Percentiles rank a stretch among this genome's conserved stretches.
Conservation (phyloP, 495 filamentous ascomycete genomes). For the Mytilinidion resinicola region DNA sequence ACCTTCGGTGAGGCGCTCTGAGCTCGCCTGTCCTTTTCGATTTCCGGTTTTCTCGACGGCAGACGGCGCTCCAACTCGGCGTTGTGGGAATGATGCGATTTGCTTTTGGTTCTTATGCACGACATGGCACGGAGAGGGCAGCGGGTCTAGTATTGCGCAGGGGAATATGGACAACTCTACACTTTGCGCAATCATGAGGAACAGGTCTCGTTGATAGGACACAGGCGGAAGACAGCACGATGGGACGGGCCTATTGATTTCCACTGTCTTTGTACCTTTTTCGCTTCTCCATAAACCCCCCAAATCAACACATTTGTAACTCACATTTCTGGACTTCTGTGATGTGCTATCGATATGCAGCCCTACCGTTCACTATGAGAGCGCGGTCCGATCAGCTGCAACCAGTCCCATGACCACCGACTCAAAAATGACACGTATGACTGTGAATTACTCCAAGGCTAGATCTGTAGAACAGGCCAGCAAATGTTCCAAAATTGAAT, state of each 20-base stretch:
- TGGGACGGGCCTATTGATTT: conserved; percentile 3
- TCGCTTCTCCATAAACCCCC: neutral
- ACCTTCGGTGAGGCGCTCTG: conserved; percentile 67
- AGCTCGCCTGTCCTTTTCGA: neutral
- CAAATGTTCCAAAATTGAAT: too few relatives aligned
- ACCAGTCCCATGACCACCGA: too few relatives aligned
- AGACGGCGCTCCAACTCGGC: neutral
- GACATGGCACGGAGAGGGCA: neutral
- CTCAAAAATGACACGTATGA: too few relatives aligned
- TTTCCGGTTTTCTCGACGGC: neutral
- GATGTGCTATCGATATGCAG: too few relatives aligned
- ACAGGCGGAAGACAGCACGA: conserved; percentile 17
- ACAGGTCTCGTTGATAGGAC: neutral
- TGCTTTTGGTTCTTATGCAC: neutral
- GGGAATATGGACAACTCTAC: too few relatives aligned
- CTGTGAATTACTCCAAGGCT: too few relatives aligned
- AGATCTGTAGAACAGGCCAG: too few relatives aligned
- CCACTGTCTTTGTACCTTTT: neutral
- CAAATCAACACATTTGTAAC: neutral
- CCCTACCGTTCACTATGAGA: too few relatives aligned
- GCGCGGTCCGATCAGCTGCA: too few relatives aligned
- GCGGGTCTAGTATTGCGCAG: too few relatives aligned
- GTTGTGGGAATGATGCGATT: neutral
- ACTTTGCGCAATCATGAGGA: neutral
- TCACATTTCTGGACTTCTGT: too few relatives aligned